Base-by-base conservation (phyloP, 805 yeast genomes). In the Wickerhamiella slavikovae region DNA sequence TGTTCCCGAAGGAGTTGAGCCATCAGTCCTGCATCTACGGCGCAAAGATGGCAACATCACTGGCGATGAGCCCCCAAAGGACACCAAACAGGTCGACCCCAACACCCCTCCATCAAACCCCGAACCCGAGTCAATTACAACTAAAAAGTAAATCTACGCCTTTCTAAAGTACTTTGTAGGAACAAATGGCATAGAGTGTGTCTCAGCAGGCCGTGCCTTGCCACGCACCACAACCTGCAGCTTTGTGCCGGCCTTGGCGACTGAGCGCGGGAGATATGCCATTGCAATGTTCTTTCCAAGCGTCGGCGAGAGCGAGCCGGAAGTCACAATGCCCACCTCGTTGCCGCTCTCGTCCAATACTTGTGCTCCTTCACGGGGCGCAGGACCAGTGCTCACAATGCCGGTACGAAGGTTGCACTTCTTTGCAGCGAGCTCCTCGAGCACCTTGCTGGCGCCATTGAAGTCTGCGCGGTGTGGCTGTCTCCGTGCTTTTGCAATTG, bases 121-220 rank as follows among this genome's bases (percentile, higher is more conserved):
- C 10, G 21, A 7, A 7, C 9, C 6, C 21, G n/a, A n/a, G n/a
- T n/a, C n/a, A n/a, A n/a, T n/a, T n/a, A n/a, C n/a, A n/a, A n/a
- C n/a, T n/a, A n/a, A n/a, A n/a, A n/a, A 18, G 10, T 18, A 18
- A 7, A 18, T 10, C 10, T 24, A 24, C 26, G 12, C 26, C 17
- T 24, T 24, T 6, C 26, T 67, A 55, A 74, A 75, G 48, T 79
- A 85, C 15, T 70, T 64, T 30, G 78, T 64, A 29, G 66, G 62
- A 4, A 79, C 77, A 45, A 89, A 77, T 9, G 98, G 98, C 66
- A 83, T 61, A 50, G 77, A 78, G 18, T 69, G 57, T n/a, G 85
- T 66, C 17, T 49, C 59, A 4, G 80, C 94, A 20, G 72, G 73
- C 47, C 83, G 70, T 41, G 60, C 52, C 47, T 82, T 83, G 41